Evolutionary conservation across 192 early-diverging fungal species (phyloP).

Genomic region (Diversispora eburnea): DNA sequence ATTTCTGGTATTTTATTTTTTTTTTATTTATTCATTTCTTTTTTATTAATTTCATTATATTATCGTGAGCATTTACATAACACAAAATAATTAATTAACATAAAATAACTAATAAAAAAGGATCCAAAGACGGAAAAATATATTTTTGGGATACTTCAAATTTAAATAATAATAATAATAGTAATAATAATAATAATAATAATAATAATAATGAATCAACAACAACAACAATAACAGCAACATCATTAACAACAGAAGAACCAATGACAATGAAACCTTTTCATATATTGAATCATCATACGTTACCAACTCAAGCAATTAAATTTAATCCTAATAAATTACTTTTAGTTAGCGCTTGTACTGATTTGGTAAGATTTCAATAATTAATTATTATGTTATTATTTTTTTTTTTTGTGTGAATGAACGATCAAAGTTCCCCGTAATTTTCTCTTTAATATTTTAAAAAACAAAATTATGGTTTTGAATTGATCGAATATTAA

Average conservation of each 20-base stretch:
- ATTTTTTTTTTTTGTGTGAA: too few relatives aligned
- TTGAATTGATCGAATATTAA: too few relatives aligned
- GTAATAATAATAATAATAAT: too few relatives aligned
- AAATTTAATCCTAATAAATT: conserved; percentile 71
- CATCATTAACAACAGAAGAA: conserved; percentile 4
- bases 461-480: too few relatives aligned
- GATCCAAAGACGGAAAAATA: too few relatives aligned
- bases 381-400: too few relatives aligned
- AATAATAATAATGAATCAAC: conserved; percentile 2
- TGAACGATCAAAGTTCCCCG: too few relatives aligned
- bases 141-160: too few relatives aligned
- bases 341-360: conserved; percentile 68
- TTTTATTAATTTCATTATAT: conserved; percentile 44
- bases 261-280: conserved; percentile 32
- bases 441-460: too few relatives aligned
- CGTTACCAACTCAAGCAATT: conserved; percentile 51
- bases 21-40: conserved; percentile 15
- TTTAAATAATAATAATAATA: too few relatives aligned
- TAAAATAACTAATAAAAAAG: too few relatives aligned
- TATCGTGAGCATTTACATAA: conserved; percentile 57
- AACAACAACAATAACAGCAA: conserved; percentile 36
- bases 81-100: not conserved
- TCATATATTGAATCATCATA: conserved; percentile 45
- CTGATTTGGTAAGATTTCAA: conserved; percentile 55
- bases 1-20: conserved; percentile 48